Conservation (phyloP, 2,329 filamentous ascomycete genomes). For the Fusarium mangiferae region DNA sequence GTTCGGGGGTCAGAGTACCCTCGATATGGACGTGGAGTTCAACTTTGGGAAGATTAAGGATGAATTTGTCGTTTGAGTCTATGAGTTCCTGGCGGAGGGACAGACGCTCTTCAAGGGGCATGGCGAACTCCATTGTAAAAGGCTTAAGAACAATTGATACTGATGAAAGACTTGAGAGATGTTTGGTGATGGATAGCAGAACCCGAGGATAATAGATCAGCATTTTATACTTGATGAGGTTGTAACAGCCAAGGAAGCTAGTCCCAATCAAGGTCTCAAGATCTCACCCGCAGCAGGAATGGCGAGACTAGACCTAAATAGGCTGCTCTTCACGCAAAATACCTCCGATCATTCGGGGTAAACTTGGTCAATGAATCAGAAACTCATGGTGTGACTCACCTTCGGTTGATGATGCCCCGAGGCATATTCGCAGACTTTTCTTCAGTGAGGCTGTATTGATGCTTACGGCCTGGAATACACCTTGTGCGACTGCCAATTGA, state of each 20-base stretch:
- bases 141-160: fast-evolving
- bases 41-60: constrained; percentile 18
- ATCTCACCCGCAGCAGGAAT: neutral
- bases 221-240: neutral
- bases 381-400: neutral
- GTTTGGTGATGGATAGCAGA: fast-evolving
- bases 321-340: neutral
- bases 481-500: fast-evolving
- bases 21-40: constrained; percentile 69
- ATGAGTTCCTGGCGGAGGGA: constrained; percentile 12
- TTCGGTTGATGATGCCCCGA: neutral
- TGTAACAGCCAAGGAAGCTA: neutral
- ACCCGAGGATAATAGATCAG: neutral
- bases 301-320: neutral
- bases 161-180: neutral
- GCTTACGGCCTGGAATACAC: neutral
- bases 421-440: fast-evolving
- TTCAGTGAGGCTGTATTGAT: fast-evolving
- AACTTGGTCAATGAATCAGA: neutral
- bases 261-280: fast-evolving
- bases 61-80: constrained; percentile 11
- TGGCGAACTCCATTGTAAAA: constrained; percentile 6
- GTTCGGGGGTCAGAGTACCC: constrained; percentile 73
- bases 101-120: constrained; percentile 15
- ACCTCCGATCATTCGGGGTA: neutral